Base-by-base conservation (phyloP, 163 green algal genomes). In the Scenedesmus sp. region DNA sequence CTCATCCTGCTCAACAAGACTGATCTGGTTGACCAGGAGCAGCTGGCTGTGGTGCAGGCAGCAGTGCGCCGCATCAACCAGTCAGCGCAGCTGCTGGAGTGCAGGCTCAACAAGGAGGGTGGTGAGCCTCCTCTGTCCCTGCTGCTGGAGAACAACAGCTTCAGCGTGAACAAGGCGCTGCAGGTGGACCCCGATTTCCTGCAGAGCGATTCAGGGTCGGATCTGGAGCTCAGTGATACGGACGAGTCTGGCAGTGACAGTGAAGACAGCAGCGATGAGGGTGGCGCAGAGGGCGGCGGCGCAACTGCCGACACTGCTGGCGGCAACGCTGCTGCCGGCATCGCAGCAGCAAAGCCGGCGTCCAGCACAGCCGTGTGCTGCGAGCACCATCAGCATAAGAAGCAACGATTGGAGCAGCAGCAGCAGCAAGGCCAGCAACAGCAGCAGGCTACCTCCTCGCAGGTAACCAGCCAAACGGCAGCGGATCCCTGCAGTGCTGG, bases 1-100 rank as follows among this genome's bases (percentile, higher is more conserved):
- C 94, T 97, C 13, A 97, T 99, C 56, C 76, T 99, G 10, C 94
- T 99, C 2, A 99, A 99, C 95, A 99, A 99, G 88, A 96, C 94
- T 4, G 98, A 99, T 87, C 93, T 99, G 81, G 96, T 99, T 51
- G 89, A 49, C 4, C 70, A 92, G 2, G 92, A 96, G 70, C 93
- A 96, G 87, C 90, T 97, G 81, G 73, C 83, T 15, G 83, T 89
- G n/a, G 94, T 97, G 37, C 78, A 93, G 81, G 18, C 33, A 42
- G 92, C 81, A 79, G 96, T 97, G 44, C 93, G 88, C 16, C 78
- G 83, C 33, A 94, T 97, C 88, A 97, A 97, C 81, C 92, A 89
- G 76, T 94, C 90, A 24, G 94, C 95, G 4, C 82, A 90, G 33
- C 89, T 95, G 6, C 37, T 96, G 12, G 93, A 97, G 82, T 95